phyloP scores from a whole-genome alignment of 805 yeast species.

The Saturnispora halmiae region DNA sequence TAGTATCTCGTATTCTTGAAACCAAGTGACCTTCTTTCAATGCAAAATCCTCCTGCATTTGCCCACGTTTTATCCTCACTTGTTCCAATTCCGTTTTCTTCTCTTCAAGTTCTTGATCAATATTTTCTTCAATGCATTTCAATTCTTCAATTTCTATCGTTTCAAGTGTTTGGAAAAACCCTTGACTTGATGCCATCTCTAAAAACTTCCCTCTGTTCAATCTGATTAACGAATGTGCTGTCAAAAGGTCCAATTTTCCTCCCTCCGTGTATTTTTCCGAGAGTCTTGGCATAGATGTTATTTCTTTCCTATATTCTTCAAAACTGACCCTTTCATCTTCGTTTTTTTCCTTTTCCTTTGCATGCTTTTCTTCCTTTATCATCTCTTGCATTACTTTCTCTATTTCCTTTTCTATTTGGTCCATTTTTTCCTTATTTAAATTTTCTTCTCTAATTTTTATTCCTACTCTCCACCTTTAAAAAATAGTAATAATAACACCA shows the following conservation, averaged over 20 bases:
- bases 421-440: neutral
- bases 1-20: neutral
- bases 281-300: neutral
- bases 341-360: too few relatives aligned
- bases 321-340: too few relatives aligned
- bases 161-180: conserved; percentile 1
- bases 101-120: conserved; percentile 14
- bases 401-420: neutral
- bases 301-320: too few relatives aligned
- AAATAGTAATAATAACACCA: too few relatives aligned
- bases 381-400: neutral
- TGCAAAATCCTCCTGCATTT: too few relatives aligned
- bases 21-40: neutral
- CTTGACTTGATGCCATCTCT: neutral
- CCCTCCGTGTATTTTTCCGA: conserved; percentile 12
- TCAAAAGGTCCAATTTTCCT: conserved; percentile 12
- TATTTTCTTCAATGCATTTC: neutral
- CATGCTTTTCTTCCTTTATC: neutral
- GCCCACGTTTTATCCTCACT: neutral
- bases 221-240: conserved; percentile 15
- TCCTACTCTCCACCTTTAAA: too few relatives aligned
- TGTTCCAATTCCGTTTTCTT: conserved; percentile 38
- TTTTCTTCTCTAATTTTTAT: too few relatives aligned
- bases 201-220: conserved; percentile 5
- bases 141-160: conserved; percentile 5